Base-by-base conservation (phyloP, 1,139 yeast genomes). In the Geotrichum histeridarum region DNA sequence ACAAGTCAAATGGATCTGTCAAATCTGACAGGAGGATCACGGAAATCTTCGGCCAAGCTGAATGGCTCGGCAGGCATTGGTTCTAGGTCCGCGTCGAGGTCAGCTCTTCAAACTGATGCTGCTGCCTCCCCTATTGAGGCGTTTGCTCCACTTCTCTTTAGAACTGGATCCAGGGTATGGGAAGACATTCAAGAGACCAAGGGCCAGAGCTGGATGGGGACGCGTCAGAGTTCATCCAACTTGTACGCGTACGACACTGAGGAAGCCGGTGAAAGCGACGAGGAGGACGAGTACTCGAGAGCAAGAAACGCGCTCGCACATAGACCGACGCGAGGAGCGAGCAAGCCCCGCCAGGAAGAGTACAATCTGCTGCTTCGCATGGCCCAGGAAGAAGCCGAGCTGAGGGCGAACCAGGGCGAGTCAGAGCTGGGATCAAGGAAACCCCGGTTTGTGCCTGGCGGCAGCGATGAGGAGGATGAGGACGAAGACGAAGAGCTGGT, bases 141-240 rank as follows among this genome's bases (percentile, higher is more conserved):
- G 17, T 45, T 45, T 36, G 33, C 64, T 7, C 61, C 59, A 30
- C 54, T 63, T 45, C 53, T 64, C n/a, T 54, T 55, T 38, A 60
- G 67, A 1, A 61, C 67, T 1, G 68, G 66, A 0, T 65, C 68
- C 3, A 51, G 61, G 39, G 58, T 65, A 15, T 64, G 67, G 67
- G 67, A 64, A 45, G 65, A 62, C 31, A 56, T 63, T 4, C 60
- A 64, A 8, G 66, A 63, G 50, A 56, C 59, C 37, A 63, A 62
- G 54, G 68, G 68, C 31, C 65, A 63, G 42, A 56, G 63, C 50
- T 62, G 66, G 65, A 55, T 64, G 42, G 60, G 60, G 5, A 49
- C 63, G 15, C 52, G 64, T 18, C 55, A 58, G 6, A 51, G 59
- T 14, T 56, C 64, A 8, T 55, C 63, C 4, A 56, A 57, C 2